Evolutionary conservation across 192 early-diverging fungal genomes (phyloP), one percentile per base, ranked within the genome.

Genomic region (Rhizophagus clarus): DNA sequence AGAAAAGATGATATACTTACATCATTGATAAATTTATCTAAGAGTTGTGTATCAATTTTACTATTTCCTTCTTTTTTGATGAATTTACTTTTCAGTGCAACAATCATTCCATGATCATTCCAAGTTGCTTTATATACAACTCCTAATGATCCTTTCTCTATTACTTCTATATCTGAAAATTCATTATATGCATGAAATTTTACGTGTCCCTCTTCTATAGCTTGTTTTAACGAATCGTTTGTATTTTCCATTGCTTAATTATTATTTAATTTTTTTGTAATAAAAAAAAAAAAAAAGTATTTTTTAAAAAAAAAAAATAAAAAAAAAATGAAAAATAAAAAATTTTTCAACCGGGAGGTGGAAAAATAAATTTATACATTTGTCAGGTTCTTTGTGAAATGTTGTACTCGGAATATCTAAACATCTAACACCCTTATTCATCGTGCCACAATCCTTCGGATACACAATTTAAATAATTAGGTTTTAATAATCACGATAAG

Each of bases 161-260:
- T 74, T 28, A 29, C 11, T 29, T 15, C 29, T 10, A 34, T 61
- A 29, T 74, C 45, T 10, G 73, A 61, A 51, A 74, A 74, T n/a
- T 74, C 31, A 17, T 74, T 56, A 61, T 32, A 74, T 17, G 17
- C 29, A 31, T 74, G 56, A 74, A 60, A 74, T 31, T 61, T 28
- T 22, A 74, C 24, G 34, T 56, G 28, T 28, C 34, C 28, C 28
- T 74, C 28, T 34, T 74, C 29, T 22, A 60, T 28, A 34, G 7
- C 32, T 31, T 74, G 24, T 29, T 51, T 24, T n/a, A 74, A 26
- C 28, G 15, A 74, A 22, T 45, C 12, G 42, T 61, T 61, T 8
- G 31, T 31, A 32, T 69, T 69, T 22, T 56, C 51, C 51, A 56
- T 56, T 5, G 17, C 6, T 20, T 56, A 20, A 20, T 56, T 56